Evolutionary conservation across 306 rosid species (phyloP).

Genomic region (Parietaria judaica): DNA sequence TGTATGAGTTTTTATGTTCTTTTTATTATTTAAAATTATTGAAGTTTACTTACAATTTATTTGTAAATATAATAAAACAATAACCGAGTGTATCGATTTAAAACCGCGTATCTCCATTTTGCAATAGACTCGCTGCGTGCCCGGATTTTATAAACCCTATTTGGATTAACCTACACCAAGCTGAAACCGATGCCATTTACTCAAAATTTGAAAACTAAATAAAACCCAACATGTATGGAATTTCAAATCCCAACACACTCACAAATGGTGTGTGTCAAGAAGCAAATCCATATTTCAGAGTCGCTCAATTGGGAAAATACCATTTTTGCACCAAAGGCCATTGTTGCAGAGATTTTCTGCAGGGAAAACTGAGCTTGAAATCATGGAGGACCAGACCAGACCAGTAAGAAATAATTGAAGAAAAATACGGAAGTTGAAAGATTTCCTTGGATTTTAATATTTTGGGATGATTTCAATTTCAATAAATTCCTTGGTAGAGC

Average conservation of each 20-base stretch:
- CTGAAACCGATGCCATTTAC: too few relatives aligned
- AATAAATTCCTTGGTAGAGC: slow-evolving; percentile 5
- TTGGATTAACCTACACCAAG: too few relatives aligned
- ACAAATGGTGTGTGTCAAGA: slow-evolving; percentile 5
- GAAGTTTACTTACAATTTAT: too few relatives aligned
- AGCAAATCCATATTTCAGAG: slow-evolving; percentile 11
- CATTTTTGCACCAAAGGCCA: slow-evolving; percentile 18
- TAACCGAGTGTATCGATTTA: too few relatives aligned
- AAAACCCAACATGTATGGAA: slow-evolving; percentile 26
- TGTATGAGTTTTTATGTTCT: too few relatives aligned
- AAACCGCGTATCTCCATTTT: too few relatives aligned
- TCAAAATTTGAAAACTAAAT: background rate
- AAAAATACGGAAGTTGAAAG: slow-evolving; percentile 33
- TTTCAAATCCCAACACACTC: slow-evolving; percentile 23
- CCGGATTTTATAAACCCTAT: too few relatives aligned
- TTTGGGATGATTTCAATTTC: slow-evolving; percentile 19
- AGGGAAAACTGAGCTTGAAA: slow-evolving; percentile 27
- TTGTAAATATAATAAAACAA: too few relatives aligned
- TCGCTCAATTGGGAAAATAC: slow-evolving; percentile 24
- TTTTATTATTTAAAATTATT: too few relatives aligned
- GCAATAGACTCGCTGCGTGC: too few relatives aligned
- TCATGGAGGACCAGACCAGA: slow-evolving; percentile 20
- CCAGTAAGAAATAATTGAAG: slow-evolving; percentile 1
- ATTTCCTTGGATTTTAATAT: slow-evolving; percentile 21
- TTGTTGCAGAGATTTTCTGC: slow-evolving; percentile 33